Conservation (phyloP, 768 basidiomycete genomes). For the Agaricus blazei region DNA sequence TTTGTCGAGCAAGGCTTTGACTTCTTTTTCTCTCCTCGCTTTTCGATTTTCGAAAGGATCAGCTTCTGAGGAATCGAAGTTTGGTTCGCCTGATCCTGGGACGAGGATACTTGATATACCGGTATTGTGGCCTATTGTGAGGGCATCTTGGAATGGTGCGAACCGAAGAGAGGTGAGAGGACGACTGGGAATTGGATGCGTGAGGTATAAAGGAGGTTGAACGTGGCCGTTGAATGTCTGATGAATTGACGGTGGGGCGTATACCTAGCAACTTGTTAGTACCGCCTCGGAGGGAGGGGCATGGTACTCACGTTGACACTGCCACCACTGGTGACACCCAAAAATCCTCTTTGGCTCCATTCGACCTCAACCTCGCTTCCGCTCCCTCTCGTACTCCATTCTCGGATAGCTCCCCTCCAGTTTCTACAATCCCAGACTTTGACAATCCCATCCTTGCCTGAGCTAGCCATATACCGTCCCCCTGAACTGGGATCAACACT, state of each 20-base stretch:
- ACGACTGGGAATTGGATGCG: constrained; percentile 76
- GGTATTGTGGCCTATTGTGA: constrained; percentile 70
- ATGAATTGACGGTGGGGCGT: constrained; percentile 63
- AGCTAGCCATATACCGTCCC: constrained; percentile 88
- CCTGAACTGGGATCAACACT: constrained; percentile 78
- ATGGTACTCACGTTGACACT: constrained; percentile 64
- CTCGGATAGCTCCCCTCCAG: constrained; percentile 85
- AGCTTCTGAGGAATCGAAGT: constrained; percentile 90
- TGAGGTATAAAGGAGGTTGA: constrained; percentile 81
- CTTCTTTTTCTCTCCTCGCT: constrained; percentile 83
- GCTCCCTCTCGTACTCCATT: constrained; percentile 68
- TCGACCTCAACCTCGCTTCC: constrained; percentile 54
- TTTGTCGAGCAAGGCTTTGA: constrained; percentile 87
- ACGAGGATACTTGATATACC: constrained; percentile 86
- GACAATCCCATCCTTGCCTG: constrained; percentile 81
- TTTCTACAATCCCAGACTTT: constrained; percentile 98
- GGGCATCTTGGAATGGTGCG: constrained; percentile 82
- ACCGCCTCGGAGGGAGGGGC: not conserved
- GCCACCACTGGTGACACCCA: constrained; percentile 80
- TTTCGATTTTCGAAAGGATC: constrained; percentile 91
- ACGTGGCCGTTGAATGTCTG: constrained; percentile 41
- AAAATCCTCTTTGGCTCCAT: constrained; percentile 82
- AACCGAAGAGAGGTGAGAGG: constrained; percentile 69
- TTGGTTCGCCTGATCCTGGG: constrained; percentile 90
- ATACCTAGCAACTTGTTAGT: constrained; percentile 49